Base-by-base conservation (phyloP, 108 stramenopile species). In the Skeletonema grethae region DNA sequence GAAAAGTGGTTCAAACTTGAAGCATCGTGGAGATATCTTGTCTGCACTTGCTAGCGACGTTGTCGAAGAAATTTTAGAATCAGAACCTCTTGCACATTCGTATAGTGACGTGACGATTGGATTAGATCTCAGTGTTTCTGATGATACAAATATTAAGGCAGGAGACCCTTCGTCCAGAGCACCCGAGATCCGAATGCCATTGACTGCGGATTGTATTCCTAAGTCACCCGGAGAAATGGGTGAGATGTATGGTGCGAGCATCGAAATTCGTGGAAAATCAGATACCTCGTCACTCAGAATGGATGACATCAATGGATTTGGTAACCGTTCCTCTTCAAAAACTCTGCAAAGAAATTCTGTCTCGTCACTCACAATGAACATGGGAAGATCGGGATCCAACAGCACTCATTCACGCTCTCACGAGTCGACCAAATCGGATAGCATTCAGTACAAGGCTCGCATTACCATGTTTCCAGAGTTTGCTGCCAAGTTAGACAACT, bases 381-480 rank as follows among this genome's bases (percentile, higher is more conserved):
- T 76, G 43, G 67, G 67, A 34, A 69, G 53, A 29, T 76, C 75
- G 18, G 68, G 43, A n/a, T 69, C 67, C 18, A n/a, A 15, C 74
- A 75, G 18, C 36, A 11, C 67, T 61, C 48, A 66, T 20, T 58
- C 41, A 2, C 39, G 31, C 16, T 36, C 55, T 31, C 13, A 31
- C 24, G 48, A 65, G 62, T 69, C 84, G 5, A 25, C 61, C 5
- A 61, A 55, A n/a, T 73, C 59, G 73, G 61, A 57, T 80, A 76
- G 15, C 75, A 70, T 70, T 0, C 69, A 69, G 9, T 60, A 76
- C 36, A 94, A 88, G 56, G 80, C 88, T 28, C 70, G 94, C 38
- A 95, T 95, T 48, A 85, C 90, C 15, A 92, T 92, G 91, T 95
- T 95, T 63, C 92, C 89, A 18, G 80, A 82, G 31, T 90, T 93